A percentile compares a stretch with the other conserved stretches of the same genome.
phyloP scores from a whole-genome alignment of 108 stramenopile genomes.

The Cyclotella baltica region DNA sequence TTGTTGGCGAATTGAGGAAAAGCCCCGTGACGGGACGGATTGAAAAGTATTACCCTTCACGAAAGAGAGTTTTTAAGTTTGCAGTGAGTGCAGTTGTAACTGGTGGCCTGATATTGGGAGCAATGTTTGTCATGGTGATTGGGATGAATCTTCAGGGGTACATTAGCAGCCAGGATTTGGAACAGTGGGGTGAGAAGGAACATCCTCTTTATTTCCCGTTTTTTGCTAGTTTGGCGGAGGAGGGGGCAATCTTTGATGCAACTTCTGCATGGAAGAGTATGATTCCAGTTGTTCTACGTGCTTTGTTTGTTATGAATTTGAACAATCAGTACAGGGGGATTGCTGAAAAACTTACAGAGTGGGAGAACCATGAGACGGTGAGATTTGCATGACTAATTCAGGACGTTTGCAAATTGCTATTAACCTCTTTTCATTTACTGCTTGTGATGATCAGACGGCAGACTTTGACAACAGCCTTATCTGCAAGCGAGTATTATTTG shows the following conservation, averaged over 20 bases:
- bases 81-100: constrained; percentile 66
- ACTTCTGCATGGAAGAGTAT: constrained; percentile 56
- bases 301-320: constrained; percentile 61
- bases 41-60: constrained; percentile 63
- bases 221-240: constrained; percentile 64
- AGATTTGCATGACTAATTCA: background rate
- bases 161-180: constrained; percentile 61
- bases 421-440: background rate
- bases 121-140: constrained; percentile 78
- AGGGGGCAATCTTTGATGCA: constrained; percentile 69
- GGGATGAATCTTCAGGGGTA: constrained; percentile 85
- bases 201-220: constrained; percentile 69
- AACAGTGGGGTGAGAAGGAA: constrained; percentile 47
- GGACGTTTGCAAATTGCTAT: background rate
- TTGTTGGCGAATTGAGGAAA: constrained; percentile 57
- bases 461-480: constrained; percentile 71
- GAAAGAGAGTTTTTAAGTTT: constrained; percentile 64
- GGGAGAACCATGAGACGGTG: constrained; percentile 82
- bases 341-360: constrained; percentile 71
- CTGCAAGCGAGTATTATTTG: constrained; percentile 83
- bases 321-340: constrained; percentile 68
- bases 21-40: constrained; percentile 73
- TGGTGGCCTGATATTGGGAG: constrained; percentile 56
- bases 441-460: background rate
- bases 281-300: constrained; percentile 75